Evolutionary conservation across 2,329 filamentous ascomycete genomes (phyloP), one percentile per base, ranked within the genome.

Genomic region (Trichoderma afroharzianum): DNA sequence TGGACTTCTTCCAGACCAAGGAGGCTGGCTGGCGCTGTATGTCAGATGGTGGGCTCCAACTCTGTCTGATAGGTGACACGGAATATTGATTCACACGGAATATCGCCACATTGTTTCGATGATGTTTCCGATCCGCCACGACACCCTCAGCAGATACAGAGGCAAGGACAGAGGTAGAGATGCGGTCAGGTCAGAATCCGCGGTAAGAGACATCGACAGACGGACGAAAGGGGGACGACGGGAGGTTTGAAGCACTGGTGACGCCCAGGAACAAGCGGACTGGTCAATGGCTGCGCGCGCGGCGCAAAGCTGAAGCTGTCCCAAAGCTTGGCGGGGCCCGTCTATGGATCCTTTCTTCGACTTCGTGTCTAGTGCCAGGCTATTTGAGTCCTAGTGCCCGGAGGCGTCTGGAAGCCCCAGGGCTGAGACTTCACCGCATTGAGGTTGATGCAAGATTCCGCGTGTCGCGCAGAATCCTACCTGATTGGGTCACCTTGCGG

Each of bases 371-470:
- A 58, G 63, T 67, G 50, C 36, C 66, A 50, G 66, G 28, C 57
- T 69, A 69, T 50, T 53, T 61, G 66, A 36, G 30, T n/a, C 12
- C 24, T 69, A 69, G 66, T 69, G 66, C 36, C 39, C 28, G 36
- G 26, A 28, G 21, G 39, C 47, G 66, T 53, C 57, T 50, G 36
- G 26, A 47, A 61, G 26, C 28, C 32, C 26, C 36, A 47, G 66
- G 39, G 57, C 55, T 50, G 53, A 36, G 55, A 61, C 66, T 69
- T 69, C 57, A 69, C 66, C 66, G 66, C 66, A 69, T 69, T 62
- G 57, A 69, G 66, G 55, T 36, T 50, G 53, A 61, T 61, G 66
- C 66, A 61, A 61, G 57, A 61, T 69, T 50, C 66, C 36, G 64
- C 57, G 55, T 69, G 66, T 53, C 55, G 66, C 66, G 66, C 66